Evolutionary conservation across 2,329 filamentous ascomycete genomes (phyloP), one percentile per base, ranked within the genome.

Genomic region (Beauveria scarabaeidicola): DNA sequence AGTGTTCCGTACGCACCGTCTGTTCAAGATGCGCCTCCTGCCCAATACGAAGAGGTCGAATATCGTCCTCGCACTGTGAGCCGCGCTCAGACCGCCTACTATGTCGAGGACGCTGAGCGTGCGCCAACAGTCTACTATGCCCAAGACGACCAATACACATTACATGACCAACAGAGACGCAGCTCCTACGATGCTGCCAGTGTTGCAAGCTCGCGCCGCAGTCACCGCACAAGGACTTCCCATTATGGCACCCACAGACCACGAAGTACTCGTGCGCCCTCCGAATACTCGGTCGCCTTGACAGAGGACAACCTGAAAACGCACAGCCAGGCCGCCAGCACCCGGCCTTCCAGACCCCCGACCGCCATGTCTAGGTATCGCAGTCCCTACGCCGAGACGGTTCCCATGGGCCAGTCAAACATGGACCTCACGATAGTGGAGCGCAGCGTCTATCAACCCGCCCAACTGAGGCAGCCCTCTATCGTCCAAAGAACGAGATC

Each of bases 261-360:
- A 15, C 25, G 68, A 69, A 53, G 65, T 69, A 46, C 63, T 63
- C 56, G 60, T 65, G 67, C 57, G 36, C 61, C 38, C 52, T 61
- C 15, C 43, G 61, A 41, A 4, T 32, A 23, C 6, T 61, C 59
- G 11, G 53, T 36, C 9, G 53, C 47, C 21, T 72, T 85, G 66
- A 85, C 81, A 1, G 74, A 71, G 61, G 68, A 69, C 58, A 84
- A 84, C 65, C 79, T 84, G 53, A 77, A 78, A 64, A 75, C 79
- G 2, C 74, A 78, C 61, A 79, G 77, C 58, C 81, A 84, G 64
- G 75, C 81, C 2, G 82, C 80, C 1, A 75, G 77, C 21, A 75
- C 75, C 3, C 63, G 75, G 0, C 78, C 80, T 0, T 81, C 79
- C 25, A 70, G 67, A 41, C 69, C 72, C 5, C 75, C 77, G 1